Base-by-base conservation (phyloP, 1,284 basidiomycete species). In the Chalciporus sp. region DNA sequence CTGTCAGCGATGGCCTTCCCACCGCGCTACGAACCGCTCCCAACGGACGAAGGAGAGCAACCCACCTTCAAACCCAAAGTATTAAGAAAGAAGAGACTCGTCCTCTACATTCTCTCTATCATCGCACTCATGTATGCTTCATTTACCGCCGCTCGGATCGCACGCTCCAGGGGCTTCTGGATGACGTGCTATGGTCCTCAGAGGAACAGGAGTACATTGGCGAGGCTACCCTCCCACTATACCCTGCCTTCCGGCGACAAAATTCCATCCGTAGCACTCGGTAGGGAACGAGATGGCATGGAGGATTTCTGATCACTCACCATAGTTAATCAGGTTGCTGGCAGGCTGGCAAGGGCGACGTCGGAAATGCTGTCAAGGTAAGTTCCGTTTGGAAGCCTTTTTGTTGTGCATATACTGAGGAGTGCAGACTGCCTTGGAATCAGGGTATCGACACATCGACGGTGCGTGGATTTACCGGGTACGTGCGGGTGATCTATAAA, bases 371-470 rank as follows among this genome's bases (percentile, higher is more conserved):
- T 12, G 83, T 88, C 42, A 82, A 80, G 71, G 82, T 76, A 48
- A 7, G 66, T 37, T 11, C 20, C 40, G 40, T 41, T 5, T 17
- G n/a, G 7, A 17, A 11, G 23, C 37, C 1, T n/a, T 4, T 27
- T 17, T 47, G 16, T 40, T 14, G 10, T 44, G 41, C 16, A 29
- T 23, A 19, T 40, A 27, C 43, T 61, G 17, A 62, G 20, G 12
- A 4, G 7, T 44, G 20, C 49, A 82, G 76, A 74, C 77, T 7
- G 86, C 85, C 3, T 66, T 88, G 53, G 71, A 76, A 26, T 70
- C 77, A 8, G 85, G 88, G 0, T 90, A 89, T 67, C 78, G 84
- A 56, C 89, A 92, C 69, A 86, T 94, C 49, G 90, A 93, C 65
- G 85, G 80, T 35, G 90, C 88, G 35, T 86, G 84, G 80, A 78